phyloP scores from a whole-genome alignment of 495 filamentous ascomycete species.

The Entonaema liquescens region DNA sequence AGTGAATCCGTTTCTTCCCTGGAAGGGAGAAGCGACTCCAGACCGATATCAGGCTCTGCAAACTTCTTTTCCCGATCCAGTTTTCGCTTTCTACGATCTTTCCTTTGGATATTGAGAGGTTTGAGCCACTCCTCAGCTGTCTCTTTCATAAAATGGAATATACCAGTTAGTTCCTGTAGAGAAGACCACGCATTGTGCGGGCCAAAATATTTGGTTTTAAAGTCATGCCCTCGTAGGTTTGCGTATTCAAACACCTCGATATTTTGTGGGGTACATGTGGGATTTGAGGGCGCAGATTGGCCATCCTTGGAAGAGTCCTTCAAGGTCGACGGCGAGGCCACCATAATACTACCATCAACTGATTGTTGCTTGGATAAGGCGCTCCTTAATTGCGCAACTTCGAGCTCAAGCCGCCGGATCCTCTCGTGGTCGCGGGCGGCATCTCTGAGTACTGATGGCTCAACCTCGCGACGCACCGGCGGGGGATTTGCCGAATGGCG shows the following conservation, averaged over 20 bases:
- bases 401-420: conserved; percentile 59
- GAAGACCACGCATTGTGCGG: conserved; percentile 57
- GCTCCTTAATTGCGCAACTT: conserved; percentile 57
- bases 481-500: conserved; percentile 38
- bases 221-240: conserved; percentile 44
- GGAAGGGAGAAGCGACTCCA: conserved; percentile 55
- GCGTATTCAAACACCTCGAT: conserved; percentile 40
- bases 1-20: conserved; percentile 58
- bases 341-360: conserved; percentile 46
- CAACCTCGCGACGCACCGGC: conserved; percentile 37
- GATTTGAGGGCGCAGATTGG: conserved; percentile 35
- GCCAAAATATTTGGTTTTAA: conserved; percentile 59
- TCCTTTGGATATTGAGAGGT: conserved; percentile 48
- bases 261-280: conserved; percentile 32
- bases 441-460: conserved; percentile 28
- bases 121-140: conserved; percentile 49
- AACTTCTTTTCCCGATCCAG: conserved; percentile 50
- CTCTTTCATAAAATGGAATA: conserved; percentile 47
- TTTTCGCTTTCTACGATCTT: conserved; percentile 43
- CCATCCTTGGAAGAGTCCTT: conserved; percentile 44
- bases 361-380: conserved; percentile 52
- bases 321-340: conserved; percentile 43
- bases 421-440: conserved; percentile 53
- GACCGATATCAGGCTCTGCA: conserved; percentile 30
- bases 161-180: conserved; percentile 52